Conservation (phyloP, 108 stramenopile genomes). For the Pseudonitzschia pungens region DNA sequence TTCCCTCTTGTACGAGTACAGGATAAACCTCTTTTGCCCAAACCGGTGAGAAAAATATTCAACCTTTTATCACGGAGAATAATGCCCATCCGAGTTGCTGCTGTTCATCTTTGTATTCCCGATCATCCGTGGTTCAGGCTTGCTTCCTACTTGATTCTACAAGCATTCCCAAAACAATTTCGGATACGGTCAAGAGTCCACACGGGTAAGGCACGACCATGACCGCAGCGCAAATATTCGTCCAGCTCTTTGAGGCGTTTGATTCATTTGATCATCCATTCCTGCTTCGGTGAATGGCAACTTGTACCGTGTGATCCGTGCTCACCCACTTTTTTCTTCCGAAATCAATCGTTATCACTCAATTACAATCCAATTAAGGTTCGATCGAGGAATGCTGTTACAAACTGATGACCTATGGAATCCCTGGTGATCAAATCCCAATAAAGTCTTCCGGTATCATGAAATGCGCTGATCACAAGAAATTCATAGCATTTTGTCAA, state of each 20-base stretch:
- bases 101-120: neutral
- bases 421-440: constrained; percentile 12
- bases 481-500: constrained; percentile 1
- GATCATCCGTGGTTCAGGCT: constrained; percentile 1
- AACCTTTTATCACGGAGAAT: neutral
- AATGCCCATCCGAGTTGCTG: neutral
- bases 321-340: neutral
- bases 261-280: neutral
- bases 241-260: neutral
- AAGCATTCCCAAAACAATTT: constrained; percentile 9
- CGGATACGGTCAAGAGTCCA: constrained; percentile 5
- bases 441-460: neutral
- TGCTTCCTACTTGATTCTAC: neutral
- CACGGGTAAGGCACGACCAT: neutral
- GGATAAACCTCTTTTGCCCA: neutral
- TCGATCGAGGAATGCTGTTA: constrained; percentile 9
- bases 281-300: neutral
- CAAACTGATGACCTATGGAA: constrained; percentile 14
- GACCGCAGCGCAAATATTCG: neutral
- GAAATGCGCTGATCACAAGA: neutral
- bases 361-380: neutral
- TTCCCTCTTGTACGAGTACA: neutral
- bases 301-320: neutral
- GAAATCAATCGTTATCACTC: too few species aligned
- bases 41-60: neutral